Evolutionary conservation across 164 flowering plant genomes (phyloP), one percentile per base, ranked within the genome.

Genomic region (Kingdonia uniflora): DNA sequence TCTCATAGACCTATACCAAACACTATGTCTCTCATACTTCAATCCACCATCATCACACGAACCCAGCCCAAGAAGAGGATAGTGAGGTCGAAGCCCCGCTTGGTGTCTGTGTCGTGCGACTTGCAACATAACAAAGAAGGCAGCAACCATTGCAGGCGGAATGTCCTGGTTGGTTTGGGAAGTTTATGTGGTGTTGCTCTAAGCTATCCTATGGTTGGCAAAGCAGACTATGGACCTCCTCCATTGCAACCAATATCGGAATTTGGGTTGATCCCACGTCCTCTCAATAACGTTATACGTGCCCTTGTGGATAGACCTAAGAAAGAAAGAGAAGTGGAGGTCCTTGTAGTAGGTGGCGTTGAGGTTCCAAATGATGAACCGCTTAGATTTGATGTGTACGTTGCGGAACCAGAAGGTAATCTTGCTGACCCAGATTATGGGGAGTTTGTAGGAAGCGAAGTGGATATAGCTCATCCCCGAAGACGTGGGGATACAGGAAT

Each of bases 321-420:
- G 23, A 16, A 8, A 16, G 21, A 20, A 14, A 23, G 37, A 8
- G 33, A 15, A 14, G 22, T 10, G 17, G 56, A 42, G 16, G 19
- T 43, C 14, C 41, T 59, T 0, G 16, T 29, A 4, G 51, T 59
- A 0, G 56, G 52, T 44, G 56, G 62, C 5, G 37, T 59, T 37
- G 51, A 42, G 19, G 37, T 51, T 16, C 49, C 20, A 8, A 25
- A 61, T 6, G 22, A 43, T 16, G 50, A 43, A 7, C 50, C 50
- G 5, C 43, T 29, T 12, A 29, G 22, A 39, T 43, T 59, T n/a
- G 62, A 59, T 43, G 56, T 59, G 14, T 59, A 59, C 13, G 46
- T 59, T 11, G 33, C 62, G 1, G 43, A 51, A 22, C 25, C 56
- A 14, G 47, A 49, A 15, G 35, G 14, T 14, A 51, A 37, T 33